These are phyloP conservation scores for Syncephalastrum sp. DNA, from an alignment of 371 early-diverging fungal species.

Conservation along the genomic window DNA sequence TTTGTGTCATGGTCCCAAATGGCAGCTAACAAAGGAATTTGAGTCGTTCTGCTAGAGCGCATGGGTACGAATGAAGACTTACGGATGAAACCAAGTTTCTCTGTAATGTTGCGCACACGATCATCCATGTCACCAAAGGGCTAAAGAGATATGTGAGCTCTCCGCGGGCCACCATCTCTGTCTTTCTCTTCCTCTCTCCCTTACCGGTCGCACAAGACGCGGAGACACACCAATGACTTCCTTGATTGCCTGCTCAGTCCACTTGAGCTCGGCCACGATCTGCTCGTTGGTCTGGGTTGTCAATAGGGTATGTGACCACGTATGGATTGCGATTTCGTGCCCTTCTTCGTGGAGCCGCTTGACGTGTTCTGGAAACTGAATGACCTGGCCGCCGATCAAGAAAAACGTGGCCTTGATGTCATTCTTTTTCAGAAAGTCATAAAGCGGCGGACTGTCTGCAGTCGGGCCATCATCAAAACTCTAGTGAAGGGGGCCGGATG, in stretches of 20 bases:
- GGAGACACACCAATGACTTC: slow-evolving; percentile 47
- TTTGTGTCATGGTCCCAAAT: slow-evolving; percentile 25
- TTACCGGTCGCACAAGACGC: slow-evolving; percentile 25
- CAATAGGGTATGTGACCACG: slow-evolving; percentile 54
- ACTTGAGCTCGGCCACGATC: slow-evolving; percentile 63
- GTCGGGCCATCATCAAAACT: slow-evolving; percentile 40
- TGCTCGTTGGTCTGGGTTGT: slow-evolving; percentile 54
- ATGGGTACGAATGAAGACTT: neutral
- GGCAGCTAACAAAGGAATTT: slow-evolving; percentile 1
- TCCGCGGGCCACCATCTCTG: neutral
- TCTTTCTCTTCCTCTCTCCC: neutral
- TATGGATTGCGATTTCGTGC: slow-evolving; percentile 59
- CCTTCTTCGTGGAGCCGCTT: slow-evolving; percentile 36
- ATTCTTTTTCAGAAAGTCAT: slow-evolving; percentile 33
- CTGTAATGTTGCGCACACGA: slow-evolving; percentile 50
- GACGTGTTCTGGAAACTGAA: slow-evolving; percentile 46
- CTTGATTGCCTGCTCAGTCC: slow-evolving; percentile 57
- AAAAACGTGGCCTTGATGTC: slow-evolving; percentile 52
- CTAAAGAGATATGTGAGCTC: slow-evolving; percentile 16
- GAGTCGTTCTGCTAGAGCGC: neutral
- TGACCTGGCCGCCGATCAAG: slow-evolving; percentile 50
- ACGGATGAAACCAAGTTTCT: slow-evolving; percentile 43
- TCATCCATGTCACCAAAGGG: slow-evolving; percentile 60
- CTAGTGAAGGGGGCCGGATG: neutral
- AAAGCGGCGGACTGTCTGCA: slow-evolving; percentile 29